Evolutionary conservation across 2,329 filamentous ascomycete species (phyloP), one percentile per base, ranked within the genome.

Genomic region (Colletotrichum sp.): DNA sequence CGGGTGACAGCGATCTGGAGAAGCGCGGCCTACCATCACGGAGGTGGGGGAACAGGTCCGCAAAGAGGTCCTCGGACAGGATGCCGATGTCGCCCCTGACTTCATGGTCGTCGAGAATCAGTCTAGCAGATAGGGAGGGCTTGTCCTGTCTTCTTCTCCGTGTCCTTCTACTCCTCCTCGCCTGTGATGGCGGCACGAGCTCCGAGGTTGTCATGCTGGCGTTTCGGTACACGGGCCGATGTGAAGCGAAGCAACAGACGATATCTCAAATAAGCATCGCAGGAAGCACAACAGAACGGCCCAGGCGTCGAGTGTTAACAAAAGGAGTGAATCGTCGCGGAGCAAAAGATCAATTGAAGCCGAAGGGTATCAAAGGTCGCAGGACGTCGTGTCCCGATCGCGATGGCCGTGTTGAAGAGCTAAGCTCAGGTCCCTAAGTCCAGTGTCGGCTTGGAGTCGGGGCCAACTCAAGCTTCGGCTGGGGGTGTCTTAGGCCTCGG

Each of bases 31-130:
- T 83, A 92, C 90, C 83, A 81, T 87, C 80, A 78, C 85, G 84
- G 79, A 90, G 81, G 79, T 91, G 86, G 77, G 94, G 92, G 85
- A 97, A 96, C 67, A 98, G 89, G 81, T 97, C 94, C 62, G 90
- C 88, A 80, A 96, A 95, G 67, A 99, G 89, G 83, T 98, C 95
- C 80, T 95, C 93, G 14, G 96, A 98, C 69, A 98, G 85, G 78
- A 97, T 91, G 77, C 96, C 97, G 76, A 96, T 90, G 82, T 98
- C 95, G 69, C 95, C 95, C 85, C 94, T 95, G 80, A 98, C 89
- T 26, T 76, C 63, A 83, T 94, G 93, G 82, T 96, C 94, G 84
- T 98, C 96, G 72, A 98, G 91, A 48, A 97, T 90, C 66, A 98
- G 89, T 73, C 94, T 92, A 72, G 95, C 96, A 74, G 94, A 90